Base-by-base conservation (phyloP, 1,139 yeast genomes). In the Hyphopichia burtonii region DNA sequence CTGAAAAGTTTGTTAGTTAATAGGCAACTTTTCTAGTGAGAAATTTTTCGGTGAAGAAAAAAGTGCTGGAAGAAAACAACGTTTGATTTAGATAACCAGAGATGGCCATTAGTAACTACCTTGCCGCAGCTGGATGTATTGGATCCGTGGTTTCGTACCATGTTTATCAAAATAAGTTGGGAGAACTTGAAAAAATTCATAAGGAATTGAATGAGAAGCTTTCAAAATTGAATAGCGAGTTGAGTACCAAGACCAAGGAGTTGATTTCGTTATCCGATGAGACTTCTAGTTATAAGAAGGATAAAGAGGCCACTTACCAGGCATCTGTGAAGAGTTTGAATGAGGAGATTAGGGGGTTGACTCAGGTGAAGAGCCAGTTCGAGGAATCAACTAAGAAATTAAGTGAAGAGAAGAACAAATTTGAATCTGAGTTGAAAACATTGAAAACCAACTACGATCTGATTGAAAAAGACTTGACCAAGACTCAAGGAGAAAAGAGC, bases 41-140 rank as follows among this genome's bases (percentile, higher is more conserved):
- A 20, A 20, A 20, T 20, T 20, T 20, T 20, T 11, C n/a, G 11
- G 15, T 12, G 27, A 23, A 23, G 27, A 23, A 11, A 23, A 23
- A 23, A 23, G 27, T 11, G 11, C 8, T 23, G 27, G 27, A 23
- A 23, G 11, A 23, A 23, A 23, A 23, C 8, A 23, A 23, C 27
- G n/a, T n/a, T n/a, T n/a, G n/a, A n/a, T n/a, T n/a, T n/a, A n/a
- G n/a, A n/a, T n/a, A n/a, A n/a, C 12, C 7, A 28, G 12, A 14
- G 14, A 53, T 53, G 57, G 50, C 46, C 36, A 37, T 52, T 18
- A 45, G 51, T 27, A 47, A 45, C 41, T 53, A 52, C 37, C 40
- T 61, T 27, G 58, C 66, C 5, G 56, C 57, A 2, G 47, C 52
- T 15, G 65, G 66, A n/a, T 53, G 63, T 36, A 38, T 62, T 31